phyloP scores from a whole-genome alignment of 352 stramenopile species.

The Pythium insidiosum region DNA sequence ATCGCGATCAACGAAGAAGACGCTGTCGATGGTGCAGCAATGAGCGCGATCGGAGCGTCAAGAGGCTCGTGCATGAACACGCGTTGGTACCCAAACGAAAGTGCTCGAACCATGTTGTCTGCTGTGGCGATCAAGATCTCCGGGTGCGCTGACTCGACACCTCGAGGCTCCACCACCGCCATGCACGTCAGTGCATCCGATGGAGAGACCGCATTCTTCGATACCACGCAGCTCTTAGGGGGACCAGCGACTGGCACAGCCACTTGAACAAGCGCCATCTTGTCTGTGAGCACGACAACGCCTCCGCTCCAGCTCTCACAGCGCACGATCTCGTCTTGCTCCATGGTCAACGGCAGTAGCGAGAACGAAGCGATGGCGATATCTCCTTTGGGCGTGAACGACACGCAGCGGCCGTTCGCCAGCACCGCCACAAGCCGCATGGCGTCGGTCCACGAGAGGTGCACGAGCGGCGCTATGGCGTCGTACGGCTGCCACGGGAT shows the following conservation, averaged over 20 bases:
- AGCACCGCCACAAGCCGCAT: slow-evolving; percentile 76
- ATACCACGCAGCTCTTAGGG: no score
- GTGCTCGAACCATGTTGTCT: slow-evolving; percentile 88
- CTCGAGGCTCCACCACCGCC: no score
- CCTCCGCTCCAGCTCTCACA: slow-evolving; percentile 69
- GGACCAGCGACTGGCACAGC: no score
- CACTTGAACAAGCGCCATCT: slow-evolving; percentile 76
- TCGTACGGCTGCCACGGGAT: slow-evolving; percentile 66
- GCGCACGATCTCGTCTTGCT: slow-evolving; percentile 66
- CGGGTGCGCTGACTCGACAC: slow-evolving; percentile 70
- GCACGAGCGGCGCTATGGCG: slow-evolving; percentile 44
- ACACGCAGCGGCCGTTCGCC: slow-evolving; percentile 58
- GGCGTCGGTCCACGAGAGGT: slow-evolving; percentile 78
- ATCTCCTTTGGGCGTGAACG: slow-evolving; percentile 59
- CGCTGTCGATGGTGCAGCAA: slow-evolving; percentile 90
- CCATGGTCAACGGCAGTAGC: slow-evolving; percentile 45
- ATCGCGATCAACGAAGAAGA: slow-evolving; percentile 96
- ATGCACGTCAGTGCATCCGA: no score
- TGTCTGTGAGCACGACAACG: slow-evolving; percentile 72
- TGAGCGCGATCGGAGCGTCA: slow-evolving; percentile 85
- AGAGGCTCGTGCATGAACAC: slow-evolving; percentile 83
- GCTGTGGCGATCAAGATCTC: slow-evolving; percentile 83
- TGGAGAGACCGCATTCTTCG: no score
- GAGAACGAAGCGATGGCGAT: slow-evolving; percentile 67
- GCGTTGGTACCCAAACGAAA: slow-evolving; percentile 89